These are phyloP conservation scores for Alternaria metachromatica DNA, from an alignment of 2,329 filamentous ascomycete genomes.

Conservation along the genomic window DNA sequence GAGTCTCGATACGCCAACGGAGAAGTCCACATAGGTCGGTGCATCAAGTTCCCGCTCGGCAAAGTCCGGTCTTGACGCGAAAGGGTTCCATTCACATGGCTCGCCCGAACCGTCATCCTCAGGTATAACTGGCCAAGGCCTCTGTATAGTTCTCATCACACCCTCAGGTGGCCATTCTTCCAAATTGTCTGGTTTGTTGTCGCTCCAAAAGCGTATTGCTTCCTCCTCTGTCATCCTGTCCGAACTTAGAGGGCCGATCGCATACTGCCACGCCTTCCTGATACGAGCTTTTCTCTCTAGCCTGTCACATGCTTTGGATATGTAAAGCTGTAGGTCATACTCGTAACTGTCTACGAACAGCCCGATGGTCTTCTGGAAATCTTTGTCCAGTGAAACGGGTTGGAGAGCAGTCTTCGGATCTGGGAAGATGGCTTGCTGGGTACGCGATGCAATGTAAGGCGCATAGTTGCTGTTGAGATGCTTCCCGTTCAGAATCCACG, in stretches of 20 bases:
- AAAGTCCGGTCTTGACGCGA: conserved; percentile 16
- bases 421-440: conserved; percentile 27
- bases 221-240: conserved; percentile 37
- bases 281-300: conserved; percentile 22
- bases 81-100: conserved; percentile 37
- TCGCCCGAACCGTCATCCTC: conserved; percentile 16
- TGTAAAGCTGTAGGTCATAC: conserved; percentile 34
- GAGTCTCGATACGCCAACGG: not conserved
- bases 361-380: conserved; percentile 36
- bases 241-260: conserved; percentile 33
- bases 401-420: conserved; percentile 22
- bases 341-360: conserved; percentile 44
- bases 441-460: conserved; percentile 38
- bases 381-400: conserved; percentile 28
- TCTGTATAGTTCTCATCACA: not conserved
- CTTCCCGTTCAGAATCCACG: conserved; percentile 13
- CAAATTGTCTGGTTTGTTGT: not conserved
- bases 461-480: conserved; percentile 13
- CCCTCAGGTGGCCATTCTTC: not conserved
- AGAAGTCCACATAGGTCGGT: conserved; percentile 35
- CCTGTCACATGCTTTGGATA: conserved; percentile 13
- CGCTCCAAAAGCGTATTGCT: conserved; percentile 38
- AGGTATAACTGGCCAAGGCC: conserved; percentile 27
- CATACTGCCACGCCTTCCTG: conserved; percentile 37
- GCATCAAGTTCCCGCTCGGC: conserved; percentile 15